Evolutionary conservation across 441 rosid species (phyloP), one percentile per base, ranked within the genome.

Genomic region (Bruguiera hainesii): DNA sequence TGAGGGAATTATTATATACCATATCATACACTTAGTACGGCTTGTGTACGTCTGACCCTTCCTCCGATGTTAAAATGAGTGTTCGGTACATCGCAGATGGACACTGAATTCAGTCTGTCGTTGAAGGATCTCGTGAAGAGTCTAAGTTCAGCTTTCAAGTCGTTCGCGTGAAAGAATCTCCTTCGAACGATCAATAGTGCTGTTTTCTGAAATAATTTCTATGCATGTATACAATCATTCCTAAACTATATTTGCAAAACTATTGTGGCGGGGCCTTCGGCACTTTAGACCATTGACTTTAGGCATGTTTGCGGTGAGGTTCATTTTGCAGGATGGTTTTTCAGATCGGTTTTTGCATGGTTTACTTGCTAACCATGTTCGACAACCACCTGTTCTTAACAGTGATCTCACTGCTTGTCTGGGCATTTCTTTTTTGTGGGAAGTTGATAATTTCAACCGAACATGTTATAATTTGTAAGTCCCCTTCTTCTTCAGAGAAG

Each of bases 41-140:
- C 37, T 33, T 33, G 9, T 8, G 37, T 1, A 7, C 37, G 7
- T 33, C 37, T 33, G 37, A 33, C 37, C 37, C 37, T 33, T 33
- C 37, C 37, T 33, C 1, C 9, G 37, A 33, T 42, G 48, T 13
- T 42, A 13, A 42, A 10, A 37, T 37, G 13, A 3, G 48, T 42
- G 3, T 42, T 42, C 4, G 48, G 16, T 11, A 42, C 48, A 20
- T 30, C 50, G 67, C 67, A 64, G 67, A 64, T 64, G 67, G 67
- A 64, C n/a, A 23, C 37, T 19, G 57, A 49, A n/a, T 64, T 64
- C 57, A 16, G 23, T 46, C 30, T 64, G 42, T 26, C 67, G 9
- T 4, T 49, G 25, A 64, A 50, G 46, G 67, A 64, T 64, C 67
- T 64, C 19, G 67, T 64, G 57, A 49, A 30, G 29, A 64, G 13